Percentiles rank a stretch among this genome's conserved stretches.
phyloP scores from a whole-genome alignment of 768 basidiomycete genomes.

The Mycena filopes region DNA sequence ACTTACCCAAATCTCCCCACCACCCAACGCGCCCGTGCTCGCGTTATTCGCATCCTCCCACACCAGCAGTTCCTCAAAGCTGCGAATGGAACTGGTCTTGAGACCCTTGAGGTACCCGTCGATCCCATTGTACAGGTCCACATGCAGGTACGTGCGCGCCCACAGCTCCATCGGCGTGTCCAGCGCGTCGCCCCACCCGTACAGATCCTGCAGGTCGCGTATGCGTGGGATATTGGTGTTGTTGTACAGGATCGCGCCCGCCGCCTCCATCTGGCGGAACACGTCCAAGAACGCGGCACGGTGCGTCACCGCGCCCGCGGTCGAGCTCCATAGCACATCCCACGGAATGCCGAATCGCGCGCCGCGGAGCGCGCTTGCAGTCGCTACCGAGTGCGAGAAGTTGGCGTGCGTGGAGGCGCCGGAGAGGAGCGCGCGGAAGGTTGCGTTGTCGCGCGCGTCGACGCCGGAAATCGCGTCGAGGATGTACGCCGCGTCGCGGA shows the following conservation, averaged over 20 bases:
- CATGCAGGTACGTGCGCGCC: slow-evolving; percentile 20
- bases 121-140: slow-evolving; percentile 22
- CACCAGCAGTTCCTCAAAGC: slow-evolving; percentile 4
- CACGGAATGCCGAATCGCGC: slow-evolving; percentile 15
- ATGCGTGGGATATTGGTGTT: slow-evolving; percentile 14
- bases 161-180: slow-evolving; percentile 17
- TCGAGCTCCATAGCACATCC: slow-evolving; percentile 20
- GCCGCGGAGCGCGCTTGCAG: neutral
- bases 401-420: slow-evolving; percentile 11
- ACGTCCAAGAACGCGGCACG: slow-evolving; percentile 7
- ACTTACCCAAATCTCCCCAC: slow-evolving; percentile 14
- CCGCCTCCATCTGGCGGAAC: neutral
- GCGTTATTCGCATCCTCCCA: slow-evolving; percentile 19
- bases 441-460: slow-evolving; percentile 15
- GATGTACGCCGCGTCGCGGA: slow-evolving; percentile 15
- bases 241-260: slow-evolving; percentile 12
- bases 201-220: slow-evolving; percentile 11
- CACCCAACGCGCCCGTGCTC: slow-evolving; percentile 14
- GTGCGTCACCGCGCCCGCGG: slow-evolving; percentile 10
- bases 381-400: neutral
- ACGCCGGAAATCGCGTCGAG: slow-evolving; percentile 20
- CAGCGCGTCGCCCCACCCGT: slow-evolving; percentile 22
- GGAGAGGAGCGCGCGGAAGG: slow-evolving; percentile 5
- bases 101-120: slow-evolving; percentile 10
- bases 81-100: neutral